Evolutionary conservation across 169 alveolate species (phyloP).

Genomic region (Plasmodium berghei): DNA sequence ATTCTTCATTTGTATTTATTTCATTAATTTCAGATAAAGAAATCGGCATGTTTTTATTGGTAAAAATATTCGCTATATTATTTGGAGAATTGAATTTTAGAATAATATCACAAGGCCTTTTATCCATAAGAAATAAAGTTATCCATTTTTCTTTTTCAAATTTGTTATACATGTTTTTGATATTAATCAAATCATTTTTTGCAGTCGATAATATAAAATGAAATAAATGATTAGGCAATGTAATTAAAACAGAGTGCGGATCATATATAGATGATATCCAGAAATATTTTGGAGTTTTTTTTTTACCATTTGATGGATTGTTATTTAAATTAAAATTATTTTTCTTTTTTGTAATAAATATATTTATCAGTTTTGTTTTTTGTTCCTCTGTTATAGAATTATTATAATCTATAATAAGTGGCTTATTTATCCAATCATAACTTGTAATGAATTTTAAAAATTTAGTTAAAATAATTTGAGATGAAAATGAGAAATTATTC

Average conservation of each 20-base stretch:
- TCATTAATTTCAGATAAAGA: background rate
- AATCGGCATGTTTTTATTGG: background rate
- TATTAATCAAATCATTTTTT: background rate
- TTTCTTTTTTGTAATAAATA: slow-evolving; percentile 21
- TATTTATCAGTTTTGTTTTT: slow-evolving; percentile 18
- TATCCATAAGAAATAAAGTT: slow-evolving; percentile 16
- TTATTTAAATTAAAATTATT: no score
- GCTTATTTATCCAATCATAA: slow-evolving; percentile 41
- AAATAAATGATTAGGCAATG: slow-evolving; percentile 15
- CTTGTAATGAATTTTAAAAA: slow-evolving; percentile 23
- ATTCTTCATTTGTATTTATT: background rate
- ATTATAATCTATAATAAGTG: slow-evolving; percentile 36
- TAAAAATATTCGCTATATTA: background rate
- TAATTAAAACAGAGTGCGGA: slow-evolving; percentile 30
- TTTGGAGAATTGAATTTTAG: slow-evolving; percentile 12
- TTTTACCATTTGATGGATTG: background rate
- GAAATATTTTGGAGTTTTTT: slow-evolving; percentile 19
- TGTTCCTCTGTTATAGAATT: slow-evolving; percentile 32
- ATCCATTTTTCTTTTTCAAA: slow-evolving; percentile 51
- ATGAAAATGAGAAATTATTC: slow-evolving; percentile 39
- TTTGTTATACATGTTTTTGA: slow-evolving; percentile 1
- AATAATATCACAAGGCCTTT: slow-evolving; percentile 24
- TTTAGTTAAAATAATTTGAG: slow-evolving; percentile 20
- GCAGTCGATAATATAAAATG: slow-evolving; percentile 22
- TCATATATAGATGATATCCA: slow-evolving; percentile 57